Conservation (phyloP, 2,329 filamentous ascomycete genomes). For the Stylonectria norvegica region DNA sequence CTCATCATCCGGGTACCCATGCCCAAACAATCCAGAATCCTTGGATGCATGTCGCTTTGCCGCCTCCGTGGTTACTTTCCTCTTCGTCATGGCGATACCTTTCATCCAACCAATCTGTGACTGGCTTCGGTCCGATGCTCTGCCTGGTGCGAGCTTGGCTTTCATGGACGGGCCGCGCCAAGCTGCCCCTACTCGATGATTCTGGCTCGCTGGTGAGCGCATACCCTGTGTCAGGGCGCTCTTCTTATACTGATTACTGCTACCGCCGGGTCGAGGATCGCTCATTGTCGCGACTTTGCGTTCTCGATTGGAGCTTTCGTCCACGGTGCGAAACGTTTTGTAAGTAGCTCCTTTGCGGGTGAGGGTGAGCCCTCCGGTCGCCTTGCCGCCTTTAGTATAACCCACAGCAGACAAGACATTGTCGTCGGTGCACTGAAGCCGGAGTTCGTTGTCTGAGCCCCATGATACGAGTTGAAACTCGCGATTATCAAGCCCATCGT, state of each 20-base stretch:
- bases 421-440: constrained; percentile 69
- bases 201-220: constrained; percentile 32
- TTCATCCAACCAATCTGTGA: constrained; percentile 68
- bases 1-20: constrained; percentile 50
- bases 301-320: constrained; percentile 55
- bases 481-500: constrained; percentile 71
- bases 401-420: constrained; percentile 66
- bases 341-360: constrained; percentile 84
- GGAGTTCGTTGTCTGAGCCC: constrained; percentile 81
- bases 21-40: constrained; percentile 50
- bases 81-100: constrained; percentile 61
- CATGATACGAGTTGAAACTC: constrained; percentile 93
- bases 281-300: constrained; percentile 61
- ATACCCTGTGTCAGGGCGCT: constrained; percentile 44
- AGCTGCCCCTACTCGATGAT: constrained; percentile 33
- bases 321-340: constrained; percentile 76
- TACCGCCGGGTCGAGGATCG: constrained; percentile 49
- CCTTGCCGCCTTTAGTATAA: constrained; percentile 65
- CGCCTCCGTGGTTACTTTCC: constrained; percentile 42
- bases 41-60: constrained; percentile 47
- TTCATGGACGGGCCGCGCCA: constrained; percentile 61
- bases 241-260: constrained; percentile 40
- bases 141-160: constrained; percentile 44
- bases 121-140: constrained; percentile 44
- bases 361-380: constrained; percentile 62